Conservation (phyloP, 192 early-diverging fungal species). For the Backusella liffmaniae region DNA sequence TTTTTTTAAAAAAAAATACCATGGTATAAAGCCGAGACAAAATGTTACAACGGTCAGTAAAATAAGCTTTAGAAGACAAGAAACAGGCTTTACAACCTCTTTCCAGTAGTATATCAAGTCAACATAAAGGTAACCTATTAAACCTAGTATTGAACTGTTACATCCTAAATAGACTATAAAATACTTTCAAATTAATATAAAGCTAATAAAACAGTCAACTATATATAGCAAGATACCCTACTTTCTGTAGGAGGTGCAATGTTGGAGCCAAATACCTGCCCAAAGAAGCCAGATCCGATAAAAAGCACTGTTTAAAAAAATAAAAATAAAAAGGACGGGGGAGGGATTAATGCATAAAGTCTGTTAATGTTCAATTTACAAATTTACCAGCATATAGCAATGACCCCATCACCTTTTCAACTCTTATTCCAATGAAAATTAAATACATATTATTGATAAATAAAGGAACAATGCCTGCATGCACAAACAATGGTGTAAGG, state of each 20-base stretch:
- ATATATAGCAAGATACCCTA: constrained; percentile 4
- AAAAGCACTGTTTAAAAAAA: neutral
- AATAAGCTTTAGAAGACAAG: constrained; percentile 66
- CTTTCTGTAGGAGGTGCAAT: constrained; percentile 49
- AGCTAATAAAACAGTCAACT: neutral
- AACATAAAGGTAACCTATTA: constrained; percentile 75
- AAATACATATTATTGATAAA: constrained; percentile 73
- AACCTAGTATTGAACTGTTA: constrained; percentile 63
- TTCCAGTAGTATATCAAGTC: constrained; percentile 81
- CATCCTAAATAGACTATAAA: constrained; percentile 52
- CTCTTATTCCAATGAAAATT: constrained; percentile 60
- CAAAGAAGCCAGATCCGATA: constrained; percentile 65
- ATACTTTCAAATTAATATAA: neutral
- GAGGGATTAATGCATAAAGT: neutral
- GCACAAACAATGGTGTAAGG: constrained; percentile 75
- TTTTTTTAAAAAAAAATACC: constrained; percentile 26
- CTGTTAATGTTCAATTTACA: neutral
- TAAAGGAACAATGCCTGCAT: constrained; percentile 77
- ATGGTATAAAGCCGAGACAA: constrained; percentile 70
- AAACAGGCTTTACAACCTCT: constrained; percentile 57
- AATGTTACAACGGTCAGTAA: constrained; percentile 64
- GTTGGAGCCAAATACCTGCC: constrained; percentile 78
- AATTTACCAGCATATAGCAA: constrained; percentile 63
- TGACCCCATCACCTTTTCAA: constrained; percentile 77
- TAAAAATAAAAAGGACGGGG: neutral